Evolutionary conservation across 345 rosid species (phyloP).

Genomic region (Cardamine occulta): DNA sequence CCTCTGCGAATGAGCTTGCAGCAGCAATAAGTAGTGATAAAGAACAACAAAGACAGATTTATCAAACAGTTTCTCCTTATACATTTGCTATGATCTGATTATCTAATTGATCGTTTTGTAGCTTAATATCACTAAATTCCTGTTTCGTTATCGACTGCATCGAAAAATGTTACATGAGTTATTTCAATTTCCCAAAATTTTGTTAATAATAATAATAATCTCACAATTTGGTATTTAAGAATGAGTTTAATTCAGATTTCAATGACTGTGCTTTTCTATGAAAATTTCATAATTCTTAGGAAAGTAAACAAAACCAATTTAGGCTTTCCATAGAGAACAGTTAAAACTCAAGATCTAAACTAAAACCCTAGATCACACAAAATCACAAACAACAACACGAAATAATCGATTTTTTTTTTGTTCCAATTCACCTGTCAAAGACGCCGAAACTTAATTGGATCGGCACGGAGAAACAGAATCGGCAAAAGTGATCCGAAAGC

Average conservation of each 20-base stretch:
- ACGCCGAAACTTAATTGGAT: neutral
- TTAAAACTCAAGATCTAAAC: neutral
- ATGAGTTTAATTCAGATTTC: neutral
- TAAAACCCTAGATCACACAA: neutral
- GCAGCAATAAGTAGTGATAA: slow-evolving; percentile 9
- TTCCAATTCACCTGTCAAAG: neutral
- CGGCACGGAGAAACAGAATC: neutral
- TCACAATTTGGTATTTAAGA: neutral
- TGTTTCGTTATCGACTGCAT: no score
- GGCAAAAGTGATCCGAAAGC: no score
- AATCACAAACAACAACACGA: neutral
- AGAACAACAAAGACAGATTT: neutral
- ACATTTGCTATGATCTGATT: neutral
- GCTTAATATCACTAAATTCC: neutral
- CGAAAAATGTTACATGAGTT: neutral
- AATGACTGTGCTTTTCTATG: neutral
- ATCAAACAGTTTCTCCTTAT: neutral
- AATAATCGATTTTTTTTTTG: neutral
- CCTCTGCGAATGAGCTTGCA: slow-evolving; percentile 45
- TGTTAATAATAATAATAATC: neutral
- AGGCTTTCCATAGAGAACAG: neutral
- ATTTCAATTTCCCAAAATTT: neutral
- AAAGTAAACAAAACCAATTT: neutral
- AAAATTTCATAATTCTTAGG: neutral
- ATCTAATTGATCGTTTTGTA: neutral